A percentile compares a stretch with the other conserved stretches of the same genome.
phyloP scores from a whole-genome alignment of 2,329 filamentous ascomycete genomes.

The Onygenales sp. region DNA sequence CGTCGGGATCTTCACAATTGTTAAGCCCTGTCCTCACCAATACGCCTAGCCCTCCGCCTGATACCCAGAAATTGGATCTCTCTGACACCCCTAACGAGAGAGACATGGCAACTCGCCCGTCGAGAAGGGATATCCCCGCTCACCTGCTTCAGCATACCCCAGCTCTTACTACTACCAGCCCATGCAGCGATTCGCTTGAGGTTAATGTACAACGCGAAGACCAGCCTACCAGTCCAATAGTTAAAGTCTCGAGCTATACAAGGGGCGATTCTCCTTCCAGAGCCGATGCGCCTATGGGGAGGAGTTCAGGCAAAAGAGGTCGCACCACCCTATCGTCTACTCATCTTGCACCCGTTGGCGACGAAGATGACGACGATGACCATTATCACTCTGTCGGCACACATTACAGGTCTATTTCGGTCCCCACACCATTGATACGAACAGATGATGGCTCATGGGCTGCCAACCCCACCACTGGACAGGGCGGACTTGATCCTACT shows the following conservation, averaged over 20 bases:
- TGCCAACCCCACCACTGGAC: constrained; percentile 26
- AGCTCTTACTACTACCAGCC: constrained; percentile 16
- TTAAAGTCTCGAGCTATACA: constrained; percentile 34
- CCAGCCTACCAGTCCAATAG: constrained; percentile 31
- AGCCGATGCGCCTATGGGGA: constrained; percentile 14
- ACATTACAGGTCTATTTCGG: constrained; percentile 4
- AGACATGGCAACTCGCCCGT: constrained; percentile 4
- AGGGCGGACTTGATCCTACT: constrained; percentile 39
- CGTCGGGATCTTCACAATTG: constrained; percentile 19
- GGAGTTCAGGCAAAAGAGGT: constrained; percentile 17
- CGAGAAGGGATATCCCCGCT: constrained; percentile 9
- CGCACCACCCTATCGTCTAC: constrained; percentile 24
- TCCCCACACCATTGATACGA: constrained; percentile 19
- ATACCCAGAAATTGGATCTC: constrained; percentile 9
- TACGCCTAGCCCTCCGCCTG: constrained; percentile 21
- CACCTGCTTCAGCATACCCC: constrained; percentile 15
- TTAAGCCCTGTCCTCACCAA: constrained; percentile 24
- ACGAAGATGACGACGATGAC: constrained; percentile 16
- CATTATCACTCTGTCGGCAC: constrained; percentile 13
- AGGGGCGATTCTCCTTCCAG: constrained; percentile 36
- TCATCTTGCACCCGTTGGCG: constrained; percentile 25
- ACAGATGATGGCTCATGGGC: constrained; percentile 40
- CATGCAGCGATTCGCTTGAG: constrained; percentile 17
- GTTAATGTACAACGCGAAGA: constrained; percentile 15
- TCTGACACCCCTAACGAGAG: not conserved